Conservation (phyloP, 805 yeast species). For the Saitoella complicata region DNA sequence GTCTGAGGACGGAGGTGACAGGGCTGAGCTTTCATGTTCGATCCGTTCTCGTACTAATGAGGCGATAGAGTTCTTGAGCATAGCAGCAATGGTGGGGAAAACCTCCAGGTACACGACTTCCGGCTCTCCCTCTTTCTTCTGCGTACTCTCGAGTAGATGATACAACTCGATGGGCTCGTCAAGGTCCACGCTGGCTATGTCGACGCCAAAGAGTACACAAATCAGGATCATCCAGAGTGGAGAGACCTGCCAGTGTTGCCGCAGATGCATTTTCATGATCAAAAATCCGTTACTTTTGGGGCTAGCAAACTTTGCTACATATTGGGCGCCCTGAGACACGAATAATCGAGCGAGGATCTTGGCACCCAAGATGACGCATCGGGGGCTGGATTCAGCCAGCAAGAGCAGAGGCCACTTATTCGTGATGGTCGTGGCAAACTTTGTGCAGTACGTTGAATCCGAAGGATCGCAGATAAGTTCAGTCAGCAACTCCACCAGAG, state of each 20-base stretch:
- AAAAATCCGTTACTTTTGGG: conserved; percentile 34
- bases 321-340: background rate
- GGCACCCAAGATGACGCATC: background rate
- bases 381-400: background rate
- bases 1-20: too few relatives aligned
- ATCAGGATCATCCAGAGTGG: conserved; percentile 21
- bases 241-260: conserved; percentile 34
- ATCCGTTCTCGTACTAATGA: too few relatives aligned
- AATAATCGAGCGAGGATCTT: background rate
- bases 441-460: background rate
- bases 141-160: conserved; percentile 8
- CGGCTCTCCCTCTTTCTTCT: conserved; percentile 10
- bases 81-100: conserved; percentile 12
- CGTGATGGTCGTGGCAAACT: background rate
- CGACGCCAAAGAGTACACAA: conserved; percentile 24
- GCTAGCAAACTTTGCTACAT: conserved; percentile 11
- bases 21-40: too few relatives aligned
- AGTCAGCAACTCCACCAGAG: conserved; percentile 23
- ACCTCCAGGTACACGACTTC: conserved; percentile 13
- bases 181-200: conserved; percentile 19
- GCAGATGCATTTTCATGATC: conserved; percentile 30
- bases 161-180: conserved; percentile 7
- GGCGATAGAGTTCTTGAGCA: conserved; percentile 7
- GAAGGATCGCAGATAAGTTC: conserved; percentile 28
- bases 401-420: background rate